Base-by-base conservation (phyloP, 1,284 basidiomycete genomes). In the Porphyrellus sp. region DNA sequence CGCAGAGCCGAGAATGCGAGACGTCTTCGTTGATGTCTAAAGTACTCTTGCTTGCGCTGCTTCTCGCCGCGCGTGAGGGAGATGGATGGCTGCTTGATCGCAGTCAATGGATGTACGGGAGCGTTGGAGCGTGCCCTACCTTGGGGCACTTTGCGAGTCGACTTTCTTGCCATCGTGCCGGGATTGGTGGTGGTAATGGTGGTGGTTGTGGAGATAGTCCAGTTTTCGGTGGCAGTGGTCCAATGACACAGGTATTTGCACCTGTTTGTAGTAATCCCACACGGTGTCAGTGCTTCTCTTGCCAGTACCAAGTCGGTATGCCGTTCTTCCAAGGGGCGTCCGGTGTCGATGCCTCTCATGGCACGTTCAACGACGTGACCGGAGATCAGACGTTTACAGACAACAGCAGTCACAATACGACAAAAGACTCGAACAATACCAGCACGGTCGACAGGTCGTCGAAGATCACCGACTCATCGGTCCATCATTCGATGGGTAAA, bases 401-500 rank as follows among this genome's bases (percentile, higher is more conserved):
- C 33, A 62, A 49, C 28, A 66, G 59, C 27, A 55, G 62, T 3
- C 55, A 61, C 45, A 62, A 45, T 9, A 46, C 46, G 9, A 27
- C 44, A 8, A 48, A 13, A 4, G 51, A 55, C 20, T 65, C 65
- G 4, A 59, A 65, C 37, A 64, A 67, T 33, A 53, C 63, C 15
- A 57, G 54, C 18, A 50, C 49, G 8, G 42, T 57, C n/a, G 55
- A 59, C 34, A 56, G 52, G 23, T 60, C 59, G 16, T 59, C 54
- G 24, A 52, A 43, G n/a, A 16, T 41, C 44, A 56, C 59, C 3
- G 63, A 67, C 45, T 60, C 63, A 3, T 64, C 65, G 4, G 59
- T 64, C n/a, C 63, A 65, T 35, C 65, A 64, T 28, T 53, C 65
- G 21, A 63, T 62, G 53, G 55, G 61, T 67, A 51, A 51, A 55